Evolutionary conservation across 495 filamentous ascomycete species (phyloP).

Genomic region (Xylaria longipes): DNA sequence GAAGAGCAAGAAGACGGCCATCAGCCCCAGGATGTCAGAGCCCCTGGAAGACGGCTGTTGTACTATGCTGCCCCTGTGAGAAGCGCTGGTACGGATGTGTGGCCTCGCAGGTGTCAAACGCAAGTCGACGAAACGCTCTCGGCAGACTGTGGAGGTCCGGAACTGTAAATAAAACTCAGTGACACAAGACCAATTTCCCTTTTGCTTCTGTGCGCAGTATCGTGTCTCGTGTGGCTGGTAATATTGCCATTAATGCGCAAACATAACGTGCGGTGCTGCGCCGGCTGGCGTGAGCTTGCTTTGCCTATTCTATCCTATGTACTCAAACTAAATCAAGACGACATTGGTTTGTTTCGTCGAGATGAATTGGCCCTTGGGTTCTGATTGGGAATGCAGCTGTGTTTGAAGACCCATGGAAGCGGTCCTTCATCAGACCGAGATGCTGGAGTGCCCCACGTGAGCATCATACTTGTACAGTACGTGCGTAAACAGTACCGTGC

Average conservation of each 20-base stretch:
- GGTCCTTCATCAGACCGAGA: conserved; percentile 20
- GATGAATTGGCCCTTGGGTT: conserved; percentile 14
- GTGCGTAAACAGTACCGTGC: conserved; percentile 9
- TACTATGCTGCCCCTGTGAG: conserved; percentile 1
- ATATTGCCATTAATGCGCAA: conserved; percentile 34
- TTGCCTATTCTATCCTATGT: conserved; percentile 5
- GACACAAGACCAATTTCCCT: conserved; percentile 31
- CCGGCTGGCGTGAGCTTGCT: not conserved
- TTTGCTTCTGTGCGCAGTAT: conserved; percentile 34
- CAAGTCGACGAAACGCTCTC: conserved; percentile 23
- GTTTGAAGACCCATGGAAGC: conserved; percentile 22
- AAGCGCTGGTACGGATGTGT: not conserved
- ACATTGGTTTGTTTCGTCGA: conserved; percentile 11
- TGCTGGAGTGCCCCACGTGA: conserved; percentile 18
- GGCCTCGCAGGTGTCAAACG: conserved; percentile 25
- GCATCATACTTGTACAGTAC: conserved; percentile 3
- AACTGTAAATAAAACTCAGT: conserved; percentile 21
- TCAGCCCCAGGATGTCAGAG: not conserved
- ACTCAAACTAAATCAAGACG: not conserved
- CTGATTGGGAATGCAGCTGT: conserved; percentile 8
- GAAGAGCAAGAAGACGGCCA: not conserved
- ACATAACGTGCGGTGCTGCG: conserved; percentile 11
- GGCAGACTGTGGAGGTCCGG: conserved; percentile 24
- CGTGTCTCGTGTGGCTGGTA: conserved; percentile 40
- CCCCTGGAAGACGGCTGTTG: not conserved